Evolutionary conservation across 805 yeast species (phyloP).

Genomic region (Metschnikowia bowlesiae): DNA sequence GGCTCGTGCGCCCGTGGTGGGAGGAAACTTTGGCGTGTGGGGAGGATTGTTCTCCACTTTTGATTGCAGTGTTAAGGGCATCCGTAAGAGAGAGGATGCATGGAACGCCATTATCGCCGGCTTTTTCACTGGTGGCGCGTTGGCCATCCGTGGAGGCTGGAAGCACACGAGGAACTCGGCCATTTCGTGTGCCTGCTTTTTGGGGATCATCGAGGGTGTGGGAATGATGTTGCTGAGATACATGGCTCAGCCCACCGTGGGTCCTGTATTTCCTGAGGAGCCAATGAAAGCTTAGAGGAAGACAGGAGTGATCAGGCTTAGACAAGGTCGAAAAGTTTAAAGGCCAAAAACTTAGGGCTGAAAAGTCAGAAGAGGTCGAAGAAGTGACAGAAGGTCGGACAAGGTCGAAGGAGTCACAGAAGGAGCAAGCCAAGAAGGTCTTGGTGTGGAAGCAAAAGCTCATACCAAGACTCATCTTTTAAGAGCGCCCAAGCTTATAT

Average conservation of each 20-base stretch:
- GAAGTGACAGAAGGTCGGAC: too few species aligned
- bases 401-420: too few species aligned
- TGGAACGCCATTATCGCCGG: constrained; percentile 98
- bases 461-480: too few species aligned
- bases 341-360: too few species aligned
- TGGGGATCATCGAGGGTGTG: constrained; percentile 97
- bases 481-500: too few species aligned
- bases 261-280: constrained; percentile 45
- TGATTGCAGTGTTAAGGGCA: constrained; percentile 92
- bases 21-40: constrained; percentile 99
- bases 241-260: constrained; percentile 65
- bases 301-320: too few species aligned
- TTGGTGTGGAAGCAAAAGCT: too few species aligned
- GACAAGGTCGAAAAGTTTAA: too few species aligned
- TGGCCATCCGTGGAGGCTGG: constrained; percentile 99
- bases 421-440: too few species aligned
- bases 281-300: constrained; percentile 32
- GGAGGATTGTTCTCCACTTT: constrained; percentile 96
- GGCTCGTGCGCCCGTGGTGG: constrained; percentile 96
- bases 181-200: constrained; percentile 92
- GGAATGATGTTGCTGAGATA: constrained; percentile 93
- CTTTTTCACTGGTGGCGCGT: constrained; percentile 94
- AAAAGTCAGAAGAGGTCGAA: too few species aligned
- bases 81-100: constrained; percentile 97
- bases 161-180: constrained; percentile 94